Evolutionary conservation across 192 early-diverging fungal species (phyloP), one percentile per base, ranked within the genome.

Genomic region (Umbelopsis ramanniana): DNA sequence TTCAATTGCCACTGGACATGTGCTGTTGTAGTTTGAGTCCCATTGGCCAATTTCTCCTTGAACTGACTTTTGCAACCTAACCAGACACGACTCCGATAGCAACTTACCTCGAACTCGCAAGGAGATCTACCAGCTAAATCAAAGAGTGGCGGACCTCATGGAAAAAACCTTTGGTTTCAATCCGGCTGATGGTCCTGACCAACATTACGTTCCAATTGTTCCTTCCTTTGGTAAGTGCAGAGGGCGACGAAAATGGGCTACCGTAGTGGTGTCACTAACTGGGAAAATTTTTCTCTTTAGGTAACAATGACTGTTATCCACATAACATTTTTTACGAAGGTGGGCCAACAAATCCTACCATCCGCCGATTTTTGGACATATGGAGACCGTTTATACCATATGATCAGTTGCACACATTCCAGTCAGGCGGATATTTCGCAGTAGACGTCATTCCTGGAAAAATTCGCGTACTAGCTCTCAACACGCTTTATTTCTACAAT

Each of bases 261-360:
- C n/a, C n/a, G n/a, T n/a, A n/a, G n/a, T 35, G 26, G 26, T 35
- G 9, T 37, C 33, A 35, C 23, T 35, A 35, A 24, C 33, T 60
- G 23, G 22, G 26, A 54, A 54, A 14, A 23, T 6, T 22, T 4
- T 11, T 2, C 26, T 29, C 33, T 50, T 45, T 76, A 47, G 89
- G 87, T 66, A 93, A 93, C 75, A 92, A 92, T 71, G 91, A 92
- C 70, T 77, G 92, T 14, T 84, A 88, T 47, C 91, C 91, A 26
- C 90, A 90, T 75, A 93, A 93, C 69, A 83, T 87, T 17, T 69
- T 92, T 52, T 53, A 76, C 2, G 81, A 74, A 2, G 87, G 86
- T 0, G 43, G 57, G 15, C 21, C 47, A 29, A 50, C 46, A 22
- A 47, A 73, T 52, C 53, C 54, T 70, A 50, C 83, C 83, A 8